These are phyloP conservation scores for Boletus huronensis DNA, from an alignment of 768 basidiomycete genomes.

Conservation along the genomic window DNA sequence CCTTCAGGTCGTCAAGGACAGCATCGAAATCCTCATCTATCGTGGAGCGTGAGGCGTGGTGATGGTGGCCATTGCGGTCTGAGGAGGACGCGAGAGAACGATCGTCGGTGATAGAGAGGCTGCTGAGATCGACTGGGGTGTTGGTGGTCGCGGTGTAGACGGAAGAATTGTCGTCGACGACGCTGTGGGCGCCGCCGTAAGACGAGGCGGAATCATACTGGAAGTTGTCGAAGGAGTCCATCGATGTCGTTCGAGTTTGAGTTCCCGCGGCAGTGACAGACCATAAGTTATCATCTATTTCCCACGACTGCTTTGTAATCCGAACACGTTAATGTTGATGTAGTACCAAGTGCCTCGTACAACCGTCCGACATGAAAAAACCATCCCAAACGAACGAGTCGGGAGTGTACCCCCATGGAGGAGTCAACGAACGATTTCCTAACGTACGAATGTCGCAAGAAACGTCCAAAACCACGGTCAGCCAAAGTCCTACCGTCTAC, in stretches of 20 bases:
- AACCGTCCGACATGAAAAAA: constrained; percentile 10
- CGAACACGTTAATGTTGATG: neutral
- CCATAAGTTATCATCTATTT: constrained; percentile 21
- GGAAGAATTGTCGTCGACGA: constrained; percentile 78
- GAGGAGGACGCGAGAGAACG: constrained; percentile 41
- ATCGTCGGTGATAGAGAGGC: constrained; percentile 66
- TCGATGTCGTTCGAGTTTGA: constrained; percentile 32
- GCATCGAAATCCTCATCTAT: constrained; percentile 87
- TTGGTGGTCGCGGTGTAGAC: constrained; percentile 74
- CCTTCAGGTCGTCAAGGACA: constrained; percentile 85
- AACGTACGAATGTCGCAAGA: constrained; percentile 9
- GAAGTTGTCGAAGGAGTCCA: constrained; percentile 85
- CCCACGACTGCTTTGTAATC: constrained; percentile 21
- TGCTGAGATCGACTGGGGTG: constrained; percentile 58
- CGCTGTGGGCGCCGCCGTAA: constrained; percentile 63
- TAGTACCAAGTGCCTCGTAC: neutral
- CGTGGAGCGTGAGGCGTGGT: constrained; percentile 31
- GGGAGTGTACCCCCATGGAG: constrained; percentile 2
- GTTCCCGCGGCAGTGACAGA: neutral
- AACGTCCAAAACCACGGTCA: constrained; percentile 6
- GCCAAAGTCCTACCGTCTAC: constrained; percentile 41
- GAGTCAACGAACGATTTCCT: neutral
- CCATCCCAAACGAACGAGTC: constrained; percentile 11
- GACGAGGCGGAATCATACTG: constrained; percentile 82
- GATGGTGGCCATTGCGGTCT: constrained; percentile 38